These are phyloP conservation scores for Berkeleyomyces basicola DNA, from an alignment of 2,329 filamentous ascomycete species.

Conservation along the genomic window DNA sequence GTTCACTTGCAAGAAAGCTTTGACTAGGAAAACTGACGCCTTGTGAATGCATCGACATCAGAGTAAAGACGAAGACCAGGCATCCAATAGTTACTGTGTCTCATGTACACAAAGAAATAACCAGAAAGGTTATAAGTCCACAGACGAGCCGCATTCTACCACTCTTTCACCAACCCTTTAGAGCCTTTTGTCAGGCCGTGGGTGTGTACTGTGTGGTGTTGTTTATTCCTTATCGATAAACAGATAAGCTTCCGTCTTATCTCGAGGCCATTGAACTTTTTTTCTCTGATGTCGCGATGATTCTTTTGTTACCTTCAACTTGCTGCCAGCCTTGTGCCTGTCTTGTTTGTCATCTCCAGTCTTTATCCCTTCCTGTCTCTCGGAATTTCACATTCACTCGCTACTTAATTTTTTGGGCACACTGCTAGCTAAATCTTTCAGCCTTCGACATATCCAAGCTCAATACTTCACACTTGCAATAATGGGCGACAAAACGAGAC, in stretches of 20 bases:
- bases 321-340: constrained; percentile 8
- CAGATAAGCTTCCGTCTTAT: constrained; percentile 7
- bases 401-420: background rate
- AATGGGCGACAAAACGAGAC: constrained; percentile 30
- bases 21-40: too few relatives aligned
- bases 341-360: background rate
- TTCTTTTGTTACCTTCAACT: background rate
- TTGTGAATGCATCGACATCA: too few relatives aligned
- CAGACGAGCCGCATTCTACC: too few relatives aligned
- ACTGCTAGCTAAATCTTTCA: background rate
- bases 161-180: too few relatives aligned
- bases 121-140: too few relatives aligned
- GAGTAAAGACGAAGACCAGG: too few relatives aligned
- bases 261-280: constrained; percentile 10
- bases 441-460: background rate
- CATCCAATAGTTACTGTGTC: too few relatives aligned
- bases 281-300: constrained; percentile 3
- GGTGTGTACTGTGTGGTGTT: too few relatives aligned
- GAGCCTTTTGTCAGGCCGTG: too few relatives aligned
- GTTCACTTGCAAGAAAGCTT: too few relatives aligned
- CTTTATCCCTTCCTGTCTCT: background rate
- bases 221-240: constrained; percentile 9
- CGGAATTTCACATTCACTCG: background rate
- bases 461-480: constrained; percentile 9
- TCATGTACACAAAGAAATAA: too few relatives aligned